These are phyloP conservation scores for Isatis lusitanica DNA, from an alignment of 441 rosid species.

Conservation along the genomic window DNA sequence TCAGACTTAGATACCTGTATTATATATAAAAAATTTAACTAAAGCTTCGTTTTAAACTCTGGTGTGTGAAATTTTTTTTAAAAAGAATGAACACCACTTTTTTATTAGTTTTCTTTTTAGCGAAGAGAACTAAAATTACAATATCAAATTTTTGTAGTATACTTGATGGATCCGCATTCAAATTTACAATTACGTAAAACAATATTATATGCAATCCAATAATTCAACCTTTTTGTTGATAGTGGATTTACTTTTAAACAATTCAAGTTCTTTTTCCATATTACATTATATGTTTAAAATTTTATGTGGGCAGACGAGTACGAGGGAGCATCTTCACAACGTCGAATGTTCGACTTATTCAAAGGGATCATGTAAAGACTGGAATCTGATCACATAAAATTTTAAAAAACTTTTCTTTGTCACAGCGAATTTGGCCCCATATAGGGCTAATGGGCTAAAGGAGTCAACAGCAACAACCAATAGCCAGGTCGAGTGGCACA, in stretches of 20 bases:
- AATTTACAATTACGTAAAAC: neutral
- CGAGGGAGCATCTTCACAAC: slow-evolving; percentile 31
- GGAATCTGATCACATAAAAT: slow-evolving; percentile 28
- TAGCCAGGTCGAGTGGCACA: neutral
- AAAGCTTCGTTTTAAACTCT: too few relatives aligned
- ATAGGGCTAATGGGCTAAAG: neutral
- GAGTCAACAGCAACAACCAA: neutral
- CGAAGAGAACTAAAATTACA: too few relatives aligned
- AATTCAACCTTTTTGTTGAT: neutral
- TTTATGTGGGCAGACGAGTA: slow-evolving; percentile 21
- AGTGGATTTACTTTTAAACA: neutral
- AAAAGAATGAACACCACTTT: too few relatives aligned
- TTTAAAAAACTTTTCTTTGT: neutral
- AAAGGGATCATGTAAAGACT: slow-evolving; percentile 25
- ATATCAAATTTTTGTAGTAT: too few relatives aligned
- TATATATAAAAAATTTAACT: too few relatives aligned
- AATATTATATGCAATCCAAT: neutral
- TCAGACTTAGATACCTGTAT: too few relatives aligned
- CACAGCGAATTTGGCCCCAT: slow-evolving; percentile 20
- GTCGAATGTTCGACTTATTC: slow-evolving; percentile 19
- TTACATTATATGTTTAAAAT: neutral
- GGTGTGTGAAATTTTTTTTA: too few relatives aligned
- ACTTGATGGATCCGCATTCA: too few relatives aligned
- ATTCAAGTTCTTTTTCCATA: neutral
- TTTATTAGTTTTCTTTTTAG: too few relatives aligned